Percentiles rank a stretch among this genome's conserved stretches.
Conservation (phyloP, 345 rosid species). For the Capsella bursapastoris region DNA sequence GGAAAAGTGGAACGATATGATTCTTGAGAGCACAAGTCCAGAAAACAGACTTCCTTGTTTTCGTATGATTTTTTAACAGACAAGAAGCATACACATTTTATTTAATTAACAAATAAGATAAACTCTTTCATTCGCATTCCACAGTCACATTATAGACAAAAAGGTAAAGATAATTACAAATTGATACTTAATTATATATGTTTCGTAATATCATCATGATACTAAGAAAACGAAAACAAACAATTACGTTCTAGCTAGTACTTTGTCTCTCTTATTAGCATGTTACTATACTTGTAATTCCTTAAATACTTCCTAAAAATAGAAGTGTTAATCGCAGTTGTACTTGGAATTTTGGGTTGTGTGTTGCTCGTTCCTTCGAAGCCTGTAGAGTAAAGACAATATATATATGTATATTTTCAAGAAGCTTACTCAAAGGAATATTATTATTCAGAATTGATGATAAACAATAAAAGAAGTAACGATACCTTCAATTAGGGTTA, state of each 20-base stretch:
- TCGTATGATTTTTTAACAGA: background rate
- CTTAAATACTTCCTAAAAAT: constrained; percentile 28
- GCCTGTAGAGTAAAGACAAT: background rate
- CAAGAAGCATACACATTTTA: background rate
- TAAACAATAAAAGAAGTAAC: background rate
- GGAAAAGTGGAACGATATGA: constrained; percentile 32
- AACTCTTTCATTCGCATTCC: background rate
- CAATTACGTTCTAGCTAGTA: constrained; percentile 3
- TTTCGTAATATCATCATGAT: background rate
- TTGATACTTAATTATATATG: background rate
- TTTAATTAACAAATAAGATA: background rate
- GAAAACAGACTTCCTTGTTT: constrained; percentile 25
- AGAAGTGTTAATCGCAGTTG: constrained; percentile 14
- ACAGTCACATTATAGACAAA: background rate
- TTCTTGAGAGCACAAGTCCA: constrained; percentile 17
- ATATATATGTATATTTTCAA: too few relatives aligned
- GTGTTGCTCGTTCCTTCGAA: constrained; percentile 10
- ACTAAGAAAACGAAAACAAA: background rate
- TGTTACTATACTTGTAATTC: background rate
- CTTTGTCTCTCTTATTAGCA: background rate
- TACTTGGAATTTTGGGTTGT: constrained; percentile 31
- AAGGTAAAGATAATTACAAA: constrained; percentile 7
- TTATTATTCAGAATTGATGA: background rate
- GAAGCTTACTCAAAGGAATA: background rate
- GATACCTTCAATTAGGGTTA: background rate